Evolutionary conservation across 2,329 filamentous ascomycete genomes (phyloP), one percentile per base, ranked within the genome.

Genomic region (Talaromyces funiculosus): DNA sequence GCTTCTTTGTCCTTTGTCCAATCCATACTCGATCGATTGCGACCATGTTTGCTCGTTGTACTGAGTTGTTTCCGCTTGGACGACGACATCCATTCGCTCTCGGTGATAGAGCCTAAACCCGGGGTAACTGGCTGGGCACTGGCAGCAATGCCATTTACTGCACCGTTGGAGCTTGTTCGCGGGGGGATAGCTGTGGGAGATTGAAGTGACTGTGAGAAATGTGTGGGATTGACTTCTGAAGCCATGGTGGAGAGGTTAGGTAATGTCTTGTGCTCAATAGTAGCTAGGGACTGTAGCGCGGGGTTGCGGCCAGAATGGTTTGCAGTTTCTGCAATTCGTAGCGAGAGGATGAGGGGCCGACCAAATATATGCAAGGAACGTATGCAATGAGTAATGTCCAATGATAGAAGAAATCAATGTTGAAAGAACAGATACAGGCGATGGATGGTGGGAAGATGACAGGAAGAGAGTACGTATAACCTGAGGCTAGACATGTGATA

Each of bases 181-280:
- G 87, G 86, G 20, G 90, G 89, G 59, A 92, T 90, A 38, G 82
- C 80, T 72, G 84, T 86, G 58, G 87, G 86, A n/a, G 82, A 83
- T 61, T 78, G 77, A 57, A 80, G 73, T 62, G 73, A 72, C 20
- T 43, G 60, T 1, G 43, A 22, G 12, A 20, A n/a, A 22, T 24
- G 31, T 1, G 5, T 4, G 7, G 29, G 16, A 42, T 59, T 59
- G 43, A 33, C 47, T 51, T 51, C 47, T 20, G n/a, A 51, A 14
- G 47, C 35, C 47, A 51, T 51, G 29, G 47, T 35, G 7, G 45
- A 10, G 45, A 20, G 16, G n/a, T 18, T 29, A 20, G 10, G 24
- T n/a, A 51, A 35, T 51, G 29, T 35, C 29, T 33, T 35, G 29
- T 33, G 47, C 47, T 51, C n/a, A 20, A 33, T 33, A 51, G 47